Conservation (phyloP, 805 yeast species). For the Metschnikowia sp. region DNA sequence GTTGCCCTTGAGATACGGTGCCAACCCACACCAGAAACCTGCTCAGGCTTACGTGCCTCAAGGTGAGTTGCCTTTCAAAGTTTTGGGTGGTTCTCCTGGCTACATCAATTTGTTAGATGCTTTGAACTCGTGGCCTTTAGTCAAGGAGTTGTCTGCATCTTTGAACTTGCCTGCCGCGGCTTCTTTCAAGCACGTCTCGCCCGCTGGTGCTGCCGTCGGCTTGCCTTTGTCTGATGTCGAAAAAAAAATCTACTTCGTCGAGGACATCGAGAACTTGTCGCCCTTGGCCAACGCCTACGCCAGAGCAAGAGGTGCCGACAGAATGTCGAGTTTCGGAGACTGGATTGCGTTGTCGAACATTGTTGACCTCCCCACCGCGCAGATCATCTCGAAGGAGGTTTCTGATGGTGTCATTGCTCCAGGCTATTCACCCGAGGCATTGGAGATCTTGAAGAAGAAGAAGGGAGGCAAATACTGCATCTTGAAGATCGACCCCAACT, state of each 20-base stretch:
- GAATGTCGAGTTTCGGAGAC: constrained; percentile 99
- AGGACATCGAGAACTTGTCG: constrained; percentile 89
- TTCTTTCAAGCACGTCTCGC: constrained; percentile 96
- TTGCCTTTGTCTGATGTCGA: constrained; percentile 86
- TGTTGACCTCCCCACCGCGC: constrained; percentile 95
- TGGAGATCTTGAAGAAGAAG: constrained; percentile 83
- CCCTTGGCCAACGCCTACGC: constrained; percentile 98
- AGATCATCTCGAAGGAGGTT: constrained; percentile 95
- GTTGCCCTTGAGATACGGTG: constrained; percentile 95
- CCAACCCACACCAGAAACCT: constrained; percentile 98
- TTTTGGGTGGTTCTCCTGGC: constrained; percentile 93
- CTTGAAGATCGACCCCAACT: constrained; percentile 93
- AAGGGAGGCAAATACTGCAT: constrained; percentile 97
- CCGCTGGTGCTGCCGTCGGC: constrained; percentile 99
- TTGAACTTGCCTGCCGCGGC: constrained; percentile 98
- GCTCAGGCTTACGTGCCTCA: constrained; percentile 91
- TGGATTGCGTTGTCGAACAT: constrained; percentile 95
- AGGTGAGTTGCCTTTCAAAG: constrained; percentile 92
- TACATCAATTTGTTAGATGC: constrained; percentile 96
- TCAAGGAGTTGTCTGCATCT: constrained; percentile 91
- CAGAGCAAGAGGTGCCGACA: constrained; percentile 99
- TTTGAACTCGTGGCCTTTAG: constrained; percentile 97
- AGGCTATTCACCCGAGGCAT: constrained; percentile 89
- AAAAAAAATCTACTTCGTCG: constrained; percentile 93
- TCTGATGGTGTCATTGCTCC: constrained; percentile 99